A percentile compares a stretch with the other conserved stretches of the same genome.
Conservation (phyloP, 192 early-diverging fungal species). For the Podila clonocystis region DNA sequence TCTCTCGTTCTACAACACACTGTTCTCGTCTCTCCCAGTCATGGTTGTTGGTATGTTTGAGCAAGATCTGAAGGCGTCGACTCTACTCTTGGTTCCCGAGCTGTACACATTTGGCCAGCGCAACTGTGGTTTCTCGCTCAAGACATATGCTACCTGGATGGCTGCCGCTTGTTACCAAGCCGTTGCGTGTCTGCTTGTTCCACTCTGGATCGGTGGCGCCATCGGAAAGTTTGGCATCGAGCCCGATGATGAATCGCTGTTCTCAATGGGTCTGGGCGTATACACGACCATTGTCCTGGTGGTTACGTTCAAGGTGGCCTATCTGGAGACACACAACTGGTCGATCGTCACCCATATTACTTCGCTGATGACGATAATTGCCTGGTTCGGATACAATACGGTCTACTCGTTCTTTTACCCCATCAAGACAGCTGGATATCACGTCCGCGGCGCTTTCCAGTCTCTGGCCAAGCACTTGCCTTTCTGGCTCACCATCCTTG, state of each 20-base stretch:
- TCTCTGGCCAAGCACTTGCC: slow-evolving; percentile 50
- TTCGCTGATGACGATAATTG: slow-evolving; percentile 60
- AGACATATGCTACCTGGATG: slow-evolving; percentile 64
- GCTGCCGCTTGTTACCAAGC: slow-evolving; percentile 64
- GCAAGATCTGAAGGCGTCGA: slow-evolving; percentile 76
- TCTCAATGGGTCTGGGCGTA: slow-evolving; percentile 61
- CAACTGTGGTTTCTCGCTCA: slow-evolving; percentile 64
- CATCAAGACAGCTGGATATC: slow-evolving; percentile 56
- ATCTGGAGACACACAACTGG: slow-evolving; percentile 74
- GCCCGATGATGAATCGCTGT: slow-evolving; percentile 63
- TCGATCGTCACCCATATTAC: slow-evolving; percentile 68
- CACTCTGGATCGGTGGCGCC: slow-evolving; percentile 61
- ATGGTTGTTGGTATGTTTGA: slow-evolving; percentile 86
- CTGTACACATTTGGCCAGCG: slow-evolving; percentile 73
- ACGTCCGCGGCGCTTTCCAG: slow-evolving; percentile 65
- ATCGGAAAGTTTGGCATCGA: slow-evolving; percentile 45
- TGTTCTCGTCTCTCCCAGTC: slow-evolving; percentile 84
- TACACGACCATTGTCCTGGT: slow-evolving; percentile 71
- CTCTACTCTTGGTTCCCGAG: slow-evolving; percentile 74
- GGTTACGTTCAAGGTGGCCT: slow-evolving; percentile 77
- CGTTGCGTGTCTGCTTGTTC: slow-evolving; percentile 57
- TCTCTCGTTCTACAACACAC: slow-evolving; percentile 83
- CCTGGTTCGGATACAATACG: slow-evolving; percentile 75
- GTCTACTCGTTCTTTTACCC: slow-evolving; percentile 71
- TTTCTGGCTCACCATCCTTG: slow-evolving; percentile 69